phyloP scores from a whole-genome alignment of 2,329 filamentous ascomycete species.

The Microcyclosporella mali region DNA sequence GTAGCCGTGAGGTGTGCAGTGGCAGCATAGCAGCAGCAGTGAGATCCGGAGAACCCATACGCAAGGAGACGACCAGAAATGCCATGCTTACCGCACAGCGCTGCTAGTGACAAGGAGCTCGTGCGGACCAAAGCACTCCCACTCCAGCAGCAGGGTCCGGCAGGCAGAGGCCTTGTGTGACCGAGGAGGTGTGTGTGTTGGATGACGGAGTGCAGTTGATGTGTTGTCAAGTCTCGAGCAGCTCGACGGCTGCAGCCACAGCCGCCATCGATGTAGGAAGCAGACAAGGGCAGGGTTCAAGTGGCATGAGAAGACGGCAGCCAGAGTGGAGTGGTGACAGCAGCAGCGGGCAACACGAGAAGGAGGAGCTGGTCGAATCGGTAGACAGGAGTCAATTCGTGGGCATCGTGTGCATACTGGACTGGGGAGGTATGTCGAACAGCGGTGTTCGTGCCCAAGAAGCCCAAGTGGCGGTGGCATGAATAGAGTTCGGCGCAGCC shows the following conservation, averaged over 20 bases:
- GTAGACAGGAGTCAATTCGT: too few species aligned
- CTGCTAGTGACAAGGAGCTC: constrained; percentile 11
- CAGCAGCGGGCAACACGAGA: too few species aligned
- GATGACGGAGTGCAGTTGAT: constrained; percentile 17
- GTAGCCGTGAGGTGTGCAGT: constrained; percentile 1
- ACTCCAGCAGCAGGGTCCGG: too few species aligned
- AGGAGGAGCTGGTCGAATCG: too few species aligned
- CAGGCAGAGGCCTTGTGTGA: constrained; percentile 15
- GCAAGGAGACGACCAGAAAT: constrained; percentile 1
- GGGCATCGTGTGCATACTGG: too few species aligned
- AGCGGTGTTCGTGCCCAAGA: constrained; percentile 9
- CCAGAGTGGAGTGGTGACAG: not conserved
- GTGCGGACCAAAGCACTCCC: constrained; percentile 16
- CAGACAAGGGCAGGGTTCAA: not conserved
- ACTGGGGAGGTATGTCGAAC: too few species aligned
- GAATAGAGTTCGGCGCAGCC: constrained; percentile 4
- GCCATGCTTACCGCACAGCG: not conserved
- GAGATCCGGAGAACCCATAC: constrained; percentile 3
- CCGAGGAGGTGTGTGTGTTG: constrained; percentile 16
- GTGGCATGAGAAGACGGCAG: not conserved
- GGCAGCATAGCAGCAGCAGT: too few species aligned
- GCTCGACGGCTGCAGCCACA: constrained; percentile 20
- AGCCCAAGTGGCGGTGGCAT: constrained; percentile 6
- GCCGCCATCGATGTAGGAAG: constrained; percentile 5
- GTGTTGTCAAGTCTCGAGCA: constrained; percentile 24